Conservation (phyloP, 352 stramenopile species). For the Phytophthora meadii region DNA sequence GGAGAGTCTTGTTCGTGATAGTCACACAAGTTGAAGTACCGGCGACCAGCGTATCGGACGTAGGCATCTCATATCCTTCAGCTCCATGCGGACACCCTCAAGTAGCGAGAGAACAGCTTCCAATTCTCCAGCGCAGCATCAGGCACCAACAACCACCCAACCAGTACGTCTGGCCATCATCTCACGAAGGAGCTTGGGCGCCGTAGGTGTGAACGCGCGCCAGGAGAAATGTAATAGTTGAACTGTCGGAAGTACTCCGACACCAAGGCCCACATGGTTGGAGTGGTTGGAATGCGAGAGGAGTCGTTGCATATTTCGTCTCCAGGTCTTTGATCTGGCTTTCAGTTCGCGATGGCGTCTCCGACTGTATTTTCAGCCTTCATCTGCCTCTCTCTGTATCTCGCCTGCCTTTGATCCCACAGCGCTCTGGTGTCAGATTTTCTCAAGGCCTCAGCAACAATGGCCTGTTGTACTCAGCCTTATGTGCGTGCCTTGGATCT, state of each 20-base stretch:
- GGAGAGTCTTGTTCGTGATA: background rate
- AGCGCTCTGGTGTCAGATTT: constrained; percentile 17
- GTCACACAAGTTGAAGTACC: background rate
- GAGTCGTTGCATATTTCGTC: background rate
- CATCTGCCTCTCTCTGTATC: constrained; percentile 11
- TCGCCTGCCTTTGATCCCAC: constrained; percentile 10
- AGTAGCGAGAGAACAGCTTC: constrained; percentile 1
- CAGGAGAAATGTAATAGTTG: constrained; percentile 9
- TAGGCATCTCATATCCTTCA: background rate
- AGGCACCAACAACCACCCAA: background rate
- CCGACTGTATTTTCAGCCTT: background rate
- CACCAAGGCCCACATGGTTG: constrained; percentile 1
- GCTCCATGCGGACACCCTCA: background rate
- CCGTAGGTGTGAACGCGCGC: no score
- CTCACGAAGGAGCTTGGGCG: constrained; percentile 1
- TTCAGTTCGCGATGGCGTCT: background rate
- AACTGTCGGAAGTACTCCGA: constrained; percentile 18
- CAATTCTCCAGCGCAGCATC: constrained; percentile 8
- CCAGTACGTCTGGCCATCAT: constrained; percentile 2
- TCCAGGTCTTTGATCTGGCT: constrained; percentile 6
- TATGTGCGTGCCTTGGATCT: constrained; percentile 14
- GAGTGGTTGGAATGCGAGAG: background rate
- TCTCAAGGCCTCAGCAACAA: constrained; percentile 16
- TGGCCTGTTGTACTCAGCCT: no score
- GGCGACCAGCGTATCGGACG: background rate